Conservation (phyloP, 306 rosid species). For the Dryas drummondii region DNA sequence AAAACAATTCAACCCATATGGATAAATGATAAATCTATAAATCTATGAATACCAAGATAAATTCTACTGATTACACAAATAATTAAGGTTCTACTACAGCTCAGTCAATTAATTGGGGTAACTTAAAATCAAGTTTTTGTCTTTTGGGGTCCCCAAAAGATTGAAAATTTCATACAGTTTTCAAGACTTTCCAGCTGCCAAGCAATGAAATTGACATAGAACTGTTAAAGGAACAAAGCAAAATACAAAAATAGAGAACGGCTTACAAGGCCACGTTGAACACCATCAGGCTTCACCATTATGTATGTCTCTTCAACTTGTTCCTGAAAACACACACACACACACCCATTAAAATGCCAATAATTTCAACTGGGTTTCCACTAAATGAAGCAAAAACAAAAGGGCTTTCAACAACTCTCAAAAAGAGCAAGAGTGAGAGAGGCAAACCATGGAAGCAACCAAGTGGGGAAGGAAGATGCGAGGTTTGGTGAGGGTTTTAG, state of each 20-base stretch:
- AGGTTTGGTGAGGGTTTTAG: slow-evolving; percentile 48
- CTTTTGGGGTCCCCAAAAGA: neutral
- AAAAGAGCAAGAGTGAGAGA: slow-evolving; percentile 5
- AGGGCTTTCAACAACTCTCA: slow-evolving; percentile 4
- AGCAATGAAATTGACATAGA: slow-evolving; percentile 4
- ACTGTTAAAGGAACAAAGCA: neutral
- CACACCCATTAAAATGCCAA: slow-evolving; percentile 13
- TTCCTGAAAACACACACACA: slow-evolving; percentile 48
- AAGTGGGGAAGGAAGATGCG: slow-evolving; percentile 74
- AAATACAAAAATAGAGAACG: neutral
- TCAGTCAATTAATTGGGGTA: neutral
- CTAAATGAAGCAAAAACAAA: neutral
- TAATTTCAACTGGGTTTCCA: slow-evolving; percentile 3
- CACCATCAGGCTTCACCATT: slow-evolving; percentile 98
- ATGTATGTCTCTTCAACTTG: slow-evolving; percentile 83
- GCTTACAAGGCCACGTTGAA: slow-evolving; percentile 94
- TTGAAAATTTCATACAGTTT: neutral
- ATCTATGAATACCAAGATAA: neutral
- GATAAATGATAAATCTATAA: too few relatives aligned
- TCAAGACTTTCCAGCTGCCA: neutral
- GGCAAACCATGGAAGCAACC: slow-evolving; percentile 72
- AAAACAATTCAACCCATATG: slow-evolving; percentile 28
- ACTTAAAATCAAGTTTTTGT: neutral
- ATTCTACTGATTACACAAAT: neutral
- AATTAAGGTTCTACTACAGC: neutral